Conservation (phyloP, 2,329 filamentous ascomycete species). For the Ophiostoma himal-ulmi region DNA sequence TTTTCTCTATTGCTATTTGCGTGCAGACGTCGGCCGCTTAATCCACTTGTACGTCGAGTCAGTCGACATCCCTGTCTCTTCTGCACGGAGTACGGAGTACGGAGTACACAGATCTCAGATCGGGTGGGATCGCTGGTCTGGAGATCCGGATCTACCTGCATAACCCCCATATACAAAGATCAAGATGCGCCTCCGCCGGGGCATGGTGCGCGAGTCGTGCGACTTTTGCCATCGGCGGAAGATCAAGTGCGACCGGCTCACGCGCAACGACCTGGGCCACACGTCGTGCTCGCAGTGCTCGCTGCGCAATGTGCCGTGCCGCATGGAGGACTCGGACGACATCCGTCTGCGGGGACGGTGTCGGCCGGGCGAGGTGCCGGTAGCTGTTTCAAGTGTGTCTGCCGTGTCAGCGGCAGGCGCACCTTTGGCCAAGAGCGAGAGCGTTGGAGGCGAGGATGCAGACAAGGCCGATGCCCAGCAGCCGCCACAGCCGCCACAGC, state of each 20-base stretch:
- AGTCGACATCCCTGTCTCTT: conserved; percentile 2
- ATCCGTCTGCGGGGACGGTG: conserved; percentile 24
- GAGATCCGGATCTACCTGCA: background rate
- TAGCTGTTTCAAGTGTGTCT: background rate
- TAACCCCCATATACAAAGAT: background rate
- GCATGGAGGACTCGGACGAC: conserved; percentile 27
- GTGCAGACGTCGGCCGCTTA: background rate
- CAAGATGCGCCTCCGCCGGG: conserved; percentile 22
- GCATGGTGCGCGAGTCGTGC: conserved; percentile 24
- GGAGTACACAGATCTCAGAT: conserved; percentile 4
- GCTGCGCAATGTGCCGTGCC: conserved; percentile 25
- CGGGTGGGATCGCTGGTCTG: too few species aligned
- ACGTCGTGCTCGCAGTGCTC: conserved; percentile 28
- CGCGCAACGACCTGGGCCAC: conserved; percentile 25
- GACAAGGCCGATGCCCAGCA: background rate
- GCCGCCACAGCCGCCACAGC: background rate
- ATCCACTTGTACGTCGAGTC: conserved; percentile 1
- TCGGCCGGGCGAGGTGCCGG: conserved; percentile 5
- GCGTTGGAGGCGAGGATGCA: background rate
- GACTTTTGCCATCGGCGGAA: conserved; percentile 27
- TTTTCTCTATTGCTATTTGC: background rate
- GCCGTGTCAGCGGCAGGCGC: background rate
- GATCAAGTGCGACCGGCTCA: conserved; percentile 29
- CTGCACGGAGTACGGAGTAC: background rate
- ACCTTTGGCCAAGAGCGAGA: background rate